These are phyloP conservation scores for Isabelozyma heimii DNA, from an alignment of 805 yeast species.

Conservation along the genomic window DNA sequence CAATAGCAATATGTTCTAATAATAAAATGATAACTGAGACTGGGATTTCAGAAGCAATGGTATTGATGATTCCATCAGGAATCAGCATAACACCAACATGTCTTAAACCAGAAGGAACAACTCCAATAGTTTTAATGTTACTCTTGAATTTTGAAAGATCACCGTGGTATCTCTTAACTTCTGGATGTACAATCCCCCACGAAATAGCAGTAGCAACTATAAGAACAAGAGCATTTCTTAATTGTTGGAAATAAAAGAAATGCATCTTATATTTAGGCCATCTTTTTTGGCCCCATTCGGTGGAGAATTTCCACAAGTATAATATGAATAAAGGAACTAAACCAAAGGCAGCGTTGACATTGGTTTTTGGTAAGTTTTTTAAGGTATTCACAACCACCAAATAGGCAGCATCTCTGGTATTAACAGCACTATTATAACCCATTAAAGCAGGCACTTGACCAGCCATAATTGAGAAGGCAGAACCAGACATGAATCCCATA, in stretches of 20 bases:
- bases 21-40: constrained; percentile 80
- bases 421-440: constrained; percentile 67
- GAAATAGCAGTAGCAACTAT: constrained; percentile 80
- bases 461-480: constrained; percentile 75
- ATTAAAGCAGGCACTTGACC: constrained; percentile 88
- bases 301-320: constrained; percentile 65
- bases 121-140: constrained; percentile 64
- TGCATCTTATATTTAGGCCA: constrained; percentile 54
- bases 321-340: constrained; percentile 70
- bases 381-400: constrained; percentile 66
- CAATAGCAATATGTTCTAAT: constrained; percentile 88
- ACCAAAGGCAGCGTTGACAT: constrained; percentile 87
- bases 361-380: constrained; percentile 66
- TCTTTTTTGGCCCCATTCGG: constrained; percentile 59
- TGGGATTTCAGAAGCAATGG: constrained; percentile 76
- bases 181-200: constrained; percentile 66
- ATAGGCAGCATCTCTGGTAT: constrained; percentile 73
- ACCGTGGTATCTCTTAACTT: constrained; percentile 27
- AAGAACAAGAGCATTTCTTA: constrained; percentile 80
- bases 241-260: constrained; percentile 70
- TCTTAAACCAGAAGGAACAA: constrained; percentile 78
- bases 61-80: constrained; percentile 56
- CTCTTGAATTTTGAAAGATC: constrained; percentile 31
- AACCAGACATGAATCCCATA: constrained; percentile 92
- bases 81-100: constrained; percentile 72